Evolutionary conservation across 1,139 yeast genomes (phyloP).

Genomic region (Pichia sp.): DNA sequence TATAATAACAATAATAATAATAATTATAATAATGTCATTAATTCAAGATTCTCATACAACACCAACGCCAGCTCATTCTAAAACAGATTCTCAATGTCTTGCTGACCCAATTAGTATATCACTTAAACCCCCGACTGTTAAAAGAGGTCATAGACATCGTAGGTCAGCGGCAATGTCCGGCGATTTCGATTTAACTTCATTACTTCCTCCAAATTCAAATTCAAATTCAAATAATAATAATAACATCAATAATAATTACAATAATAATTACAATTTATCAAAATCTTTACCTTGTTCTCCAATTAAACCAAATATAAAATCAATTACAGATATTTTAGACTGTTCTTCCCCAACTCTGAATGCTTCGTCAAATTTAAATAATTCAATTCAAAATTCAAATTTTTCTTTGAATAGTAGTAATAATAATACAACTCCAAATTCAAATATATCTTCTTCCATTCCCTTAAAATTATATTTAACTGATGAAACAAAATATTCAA

Average conservation of each 20-base stretch:
- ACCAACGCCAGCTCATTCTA: too few relatives aligned
- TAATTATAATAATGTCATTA: too few relatives aligned
- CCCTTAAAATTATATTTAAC: slow-evolving; percentile 27
- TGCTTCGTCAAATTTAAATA: too few relatives aligned
- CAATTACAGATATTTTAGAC: neutral
- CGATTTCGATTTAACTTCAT: slow-evolving; percentile 46
- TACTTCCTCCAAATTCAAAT: slow-evolving; percentile 6
- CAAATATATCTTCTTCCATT: slow-evolving; percentile 6
- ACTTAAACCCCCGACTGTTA: slow-evolving; percentile 14
- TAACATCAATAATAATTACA: too few relatives aligned
- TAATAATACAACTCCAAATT: neutral
- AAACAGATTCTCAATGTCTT: neutral
- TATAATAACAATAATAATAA: too few relatives aligned
- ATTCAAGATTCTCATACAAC: too few relatives aligned
- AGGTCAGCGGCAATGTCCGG: slow-evolving; percentile 72
- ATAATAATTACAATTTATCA: slow-evolving; percentile 2
- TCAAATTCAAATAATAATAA: too few relatives aligned
- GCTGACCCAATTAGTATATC: slow-evolving; percentile 14
- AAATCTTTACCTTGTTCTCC: slow-evolving; percentile 14
- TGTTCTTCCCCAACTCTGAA: neutral
- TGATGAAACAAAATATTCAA: slow-evolving; percentile 26
- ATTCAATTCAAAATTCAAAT: neutral
- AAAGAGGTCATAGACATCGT: slow-evolving; percentile 56
- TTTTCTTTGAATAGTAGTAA: neutral
- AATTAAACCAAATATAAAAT: slow-evolving; percentile 1